Base-by-base conservation (phyloP, 371 early-diverging fungal species). In the Batkoa obscura region DNA sequence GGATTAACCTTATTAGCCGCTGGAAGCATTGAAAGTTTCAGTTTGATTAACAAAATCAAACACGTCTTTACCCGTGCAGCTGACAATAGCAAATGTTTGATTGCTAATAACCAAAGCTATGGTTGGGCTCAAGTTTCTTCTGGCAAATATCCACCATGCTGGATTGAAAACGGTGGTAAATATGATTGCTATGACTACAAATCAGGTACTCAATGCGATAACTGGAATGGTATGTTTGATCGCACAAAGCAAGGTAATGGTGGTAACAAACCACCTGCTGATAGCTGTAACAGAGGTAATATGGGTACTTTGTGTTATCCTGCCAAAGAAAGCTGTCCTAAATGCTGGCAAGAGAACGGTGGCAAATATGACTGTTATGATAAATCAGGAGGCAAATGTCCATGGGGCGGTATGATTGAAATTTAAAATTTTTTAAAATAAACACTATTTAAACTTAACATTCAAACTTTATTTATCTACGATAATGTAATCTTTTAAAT, bases 401-500 rank as follows among this genome's bases (percentile, higher is more conserved):
- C 12, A 15, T 45, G 45, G 45, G 15, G 23, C 15, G 45, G 45
- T 45, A 45, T 45, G 45, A 15, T 45, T 15, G 45, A 45, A 13
- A 45, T 23, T 45, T 12, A 13, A 23, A 23, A 0, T 23, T 23
- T 23, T 23, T 23, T 23, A 23, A 23, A 23, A 23, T 23, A 23
- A 23, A 23, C 23, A 23, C 23, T 23, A 23, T 23, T 23, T 23
- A 23, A 23, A 23, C 23, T 23, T 23, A 23, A 23, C 23, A 23
- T 23, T 23, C 23, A 23, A 23, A 23, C 23, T 23, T 23, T 23
- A 41, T 41, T 41, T 75, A 87, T 50, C 83, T 75, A 56, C 88
- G 72, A 58, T 88, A 88, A 57, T 77, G 80, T 57, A 83, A 82
- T 56, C 86, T 73, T 69, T 87, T 90, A 63, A 95, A 97, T 56